phyloP scores from a whole-genome alignment of 2,329 filamentous ascomycete species.

The Epichloe elymi region DNA sequence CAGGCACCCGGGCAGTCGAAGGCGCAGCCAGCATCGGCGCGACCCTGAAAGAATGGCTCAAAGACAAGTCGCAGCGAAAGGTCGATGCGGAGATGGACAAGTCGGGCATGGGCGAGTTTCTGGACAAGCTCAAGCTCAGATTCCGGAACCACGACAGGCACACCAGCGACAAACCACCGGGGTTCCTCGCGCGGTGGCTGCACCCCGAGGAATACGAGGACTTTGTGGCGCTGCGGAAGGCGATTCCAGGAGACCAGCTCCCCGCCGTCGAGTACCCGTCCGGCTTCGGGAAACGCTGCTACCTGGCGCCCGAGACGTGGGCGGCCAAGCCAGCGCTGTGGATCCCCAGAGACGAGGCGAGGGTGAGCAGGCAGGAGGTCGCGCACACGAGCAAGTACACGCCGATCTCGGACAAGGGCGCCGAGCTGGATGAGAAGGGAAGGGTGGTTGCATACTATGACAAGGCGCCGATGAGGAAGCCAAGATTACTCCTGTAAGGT shows the following conservation, averaged over 20 bases:
- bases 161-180: slow-evolving; percentile 21
- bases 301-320: slow-evolving; percentile 53
- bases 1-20: slow-evolving; percentile 22
- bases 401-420: slow-evolving; percentile 55
- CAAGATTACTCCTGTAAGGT: slow-evolving; percentile 19
- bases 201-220: slow-evolving; percentile 66
- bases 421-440: slow-evolving; percentile 21
- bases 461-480: slow-evolving; percentile 23
- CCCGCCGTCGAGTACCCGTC: slow-evolving; percentile 33
- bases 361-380: slow-evolving; percentile 67
- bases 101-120: slow-evolving; percentile 15
- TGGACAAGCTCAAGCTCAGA: slow-evolving; percentile 10
- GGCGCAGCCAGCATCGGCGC: slow-evolving; percentile 22
- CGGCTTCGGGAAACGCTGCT: slow-evolving; percentile 38
- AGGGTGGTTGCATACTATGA: slow-evolving; percentile 23
- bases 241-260: slow-evolving; percentile 47
- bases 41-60: slow-evolving; percentile 21
- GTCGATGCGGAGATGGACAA: slow-evolving; percentile 13
- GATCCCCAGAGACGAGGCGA: slow-evolving; percentile 65
- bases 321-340: slow-evolving; percentile 57
- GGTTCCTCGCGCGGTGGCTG: slow-evolving; percentile 53
- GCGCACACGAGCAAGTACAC: slow-evolving; percentile 57
- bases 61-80: slow-evolving; percentile 24
- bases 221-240: slow-evolving; percentile 55
- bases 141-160: slow-evolving; percentile 15